These are phyloP conservation scores for Ogataea trehaloabstinens DNA, from an alignment of 805 yeast genomes.

Conservation along the genomic window DNA sequence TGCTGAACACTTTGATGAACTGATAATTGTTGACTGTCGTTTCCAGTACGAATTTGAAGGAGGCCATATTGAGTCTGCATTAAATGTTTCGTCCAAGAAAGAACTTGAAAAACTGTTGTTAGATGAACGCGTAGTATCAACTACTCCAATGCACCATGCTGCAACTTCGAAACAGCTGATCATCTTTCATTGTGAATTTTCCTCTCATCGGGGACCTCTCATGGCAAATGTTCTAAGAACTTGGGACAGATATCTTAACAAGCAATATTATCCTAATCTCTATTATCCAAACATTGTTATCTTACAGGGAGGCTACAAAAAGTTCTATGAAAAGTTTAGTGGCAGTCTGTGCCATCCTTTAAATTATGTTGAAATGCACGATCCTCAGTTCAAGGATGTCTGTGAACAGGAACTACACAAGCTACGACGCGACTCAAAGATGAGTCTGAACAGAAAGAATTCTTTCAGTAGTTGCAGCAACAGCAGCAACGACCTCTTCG, in stretches of 20 bases:
- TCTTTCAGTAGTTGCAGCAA: conserved; percentile 15
- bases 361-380: conserved; percentile 85
- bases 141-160: conserved; percentile 25
- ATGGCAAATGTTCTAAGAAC: conserved; percentile 85
- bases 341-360: conserved; percentile 67
- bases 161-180: conserved; percentile 43
- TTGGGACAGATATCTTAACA: conserved; percentile 73
- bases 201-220: conserved; percentile 89
- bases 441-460: conserved; percentile 26
- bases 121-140: conserved; percentile 16
- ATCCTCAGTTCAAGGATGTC: conserved; percentile 46
- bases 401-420: conserved; percentile 42
- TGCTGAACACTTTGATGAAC: conserved; percentile 50
- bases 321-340: conserved; percentile 57
- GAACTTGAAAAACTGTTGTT: conserved; percentile 62
- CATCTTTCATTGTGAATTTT: conserved; percentile 93
- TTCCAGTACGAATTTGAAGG: conserved; percentile 90
- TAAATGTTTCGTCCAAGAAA: conserved; percentile 70
- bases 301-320: conserved; percentile 87
- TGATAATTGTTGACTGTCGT: conserved; percentile 78
- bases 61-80: conserved; percentile 85
- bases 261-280: conserved; percentile 73
- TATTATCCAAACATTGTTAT: conserved; percentile 87
- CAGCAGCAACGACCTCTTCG: too few species aligned
- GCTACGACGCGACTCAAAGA: conserved; percentile 34